Percentiles rank a stretch among this genome's conserved stretches.
Conservation (phyloP, 345 rosid genomes). For the Euphorbia tirucalli region DNA sequence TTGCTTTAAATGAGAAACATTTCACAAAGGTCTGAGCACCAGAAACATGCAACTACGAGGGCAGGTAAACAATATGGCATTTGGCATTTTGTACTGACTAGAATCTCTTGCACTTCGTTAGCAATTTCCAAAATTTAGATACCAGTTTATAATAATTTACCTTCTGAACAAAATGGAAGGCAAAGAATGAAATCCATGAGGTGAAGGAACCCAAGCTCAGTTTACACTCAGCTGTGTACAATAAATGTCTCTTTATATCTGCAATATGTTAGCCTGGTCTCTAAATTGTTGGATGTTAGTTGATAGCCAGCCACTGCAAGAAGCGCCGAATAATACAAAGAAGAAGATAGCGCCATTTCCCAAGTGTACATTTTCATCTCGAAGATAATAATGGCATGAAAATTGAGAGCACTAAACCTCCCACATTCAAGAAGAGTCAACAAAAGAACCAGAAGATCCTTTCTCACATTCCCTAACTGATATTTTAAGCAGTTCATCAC, state of each 20-base stretch:
- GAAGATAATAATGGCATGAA: slow-evolving; percentile 7
- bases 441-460: slow-evolving; percentile 45
- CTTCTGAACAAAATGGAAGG: slow-evolving; percentile 50
- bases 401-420: slow-evolving; percentile 22
- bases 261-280: slow-evolving; percentile 29
- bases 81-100: slow-evolving; percentile 8
- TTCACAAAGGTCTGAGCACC: background rate
- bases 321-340: slow-evolving; percentile 20
- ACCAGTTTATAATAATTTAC: slow-evolving; percentile 28
- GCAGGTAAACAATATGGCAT: background rate
- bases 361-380: slow-evolving; percentile 31
- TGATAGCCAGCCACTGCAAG: slow-evolving; percentile 13
- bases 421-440: slow-evolving; percentile 39
- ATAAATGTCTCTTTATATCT: slow-evolving; percentile 27
- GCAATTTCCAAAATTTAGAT: slow-evolving; percentile 22
- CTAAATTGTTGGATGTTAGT: slow-evolving; percentile 29
- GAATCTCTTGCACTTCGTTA: slow-evolving; percentile 13
- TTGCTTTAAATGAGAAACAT: background rate
- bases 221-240: slow-evolving; percentile 31
- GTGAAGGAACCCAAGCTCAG: slow-evolving; percentile 29
- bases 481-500: slow-evolving; percentile 48
- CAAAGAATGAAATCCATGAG: slow-evolving; percentile 35
- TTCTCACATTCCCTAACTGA: slow-evolving; percentile 68
- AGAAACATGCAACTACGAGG: background rate
- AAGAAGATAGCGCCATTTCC: slow-evolving; percentile 30